These are phyloP conservation scores for Cyberlindnera galapagoensis DNA, from an alignment of 805 yeast species.

Conservation along the genomic window DNA sequence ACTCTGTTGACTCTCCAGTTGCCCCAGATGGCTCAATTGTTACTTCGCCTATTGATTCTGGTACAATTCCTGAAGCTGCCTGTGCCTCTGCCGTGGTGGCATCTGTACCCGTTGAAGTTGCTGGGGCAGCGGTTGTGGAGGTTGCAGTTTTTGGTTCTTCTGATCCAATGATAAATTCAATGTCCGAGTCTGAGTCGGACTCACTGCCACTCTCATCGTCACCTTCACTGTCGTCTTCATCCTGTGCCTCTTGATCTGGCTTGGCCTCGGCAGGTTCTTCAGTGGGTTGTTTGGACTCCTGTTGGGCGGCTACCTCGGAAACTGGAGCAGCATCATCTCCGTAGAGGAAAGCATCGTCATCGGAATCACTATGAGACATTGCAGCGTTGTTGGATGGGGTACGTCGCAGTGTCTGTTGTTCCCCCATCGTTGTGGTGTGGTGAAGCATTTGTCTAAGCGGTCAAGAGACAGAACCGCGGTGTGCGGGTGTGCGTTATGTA, in stretches of 20 bases:
- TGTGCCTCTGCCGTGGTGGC: conserved; percentile 24
- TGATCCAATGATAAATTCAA: conserved; percentile 74
- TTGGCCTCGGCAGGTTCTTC: conserved; percentile 12
- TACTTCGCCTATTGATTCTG: conserved; percentile 26
- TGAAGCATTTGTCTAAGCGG: too few relatives aligned
- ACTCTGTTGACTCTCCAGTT: conserved; percentile 9
- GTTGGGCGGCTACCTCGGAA: conserved; percentile 2
- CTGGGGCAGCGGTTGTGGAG: conserved; percentile 12
- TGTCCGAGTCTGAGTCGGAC: conserved; percentile 52
- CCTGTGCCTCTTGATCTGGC: neutral
- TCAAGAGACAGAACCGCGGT: too few relatives aligned
- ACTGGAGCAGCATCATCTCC: conserved; percentile 18
- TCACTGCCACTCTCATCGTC: conserved; percentile 29
- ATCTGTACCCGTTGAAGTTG: conserved; percentile 19
- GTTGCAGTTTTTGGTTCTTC: conserved; percentile 23
- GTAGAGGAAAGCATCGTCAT: conserved; percentile 54
- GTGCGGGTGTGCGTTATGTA: too few relatives aligned
- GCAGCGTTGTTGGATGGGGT: too few relatives aligned
- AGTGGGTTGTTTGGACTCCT: conserved; percentile 19
- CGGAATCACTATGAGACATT: conserved; percentile 36
- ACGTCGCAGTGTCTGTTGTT: too few relatives aligned
- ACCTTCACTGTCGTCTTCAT: conserved; percentile 13
- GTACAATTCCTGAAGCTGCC: conserved; percentile 16
- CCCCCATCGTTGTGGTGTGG: too few relatives aligned
- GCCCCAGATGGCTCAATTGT: conserved; percentile 26